phyloP scores from a whole-genome alignment of 768 basidiomycete species.

The Hirschioporus abietinus region DNA sequence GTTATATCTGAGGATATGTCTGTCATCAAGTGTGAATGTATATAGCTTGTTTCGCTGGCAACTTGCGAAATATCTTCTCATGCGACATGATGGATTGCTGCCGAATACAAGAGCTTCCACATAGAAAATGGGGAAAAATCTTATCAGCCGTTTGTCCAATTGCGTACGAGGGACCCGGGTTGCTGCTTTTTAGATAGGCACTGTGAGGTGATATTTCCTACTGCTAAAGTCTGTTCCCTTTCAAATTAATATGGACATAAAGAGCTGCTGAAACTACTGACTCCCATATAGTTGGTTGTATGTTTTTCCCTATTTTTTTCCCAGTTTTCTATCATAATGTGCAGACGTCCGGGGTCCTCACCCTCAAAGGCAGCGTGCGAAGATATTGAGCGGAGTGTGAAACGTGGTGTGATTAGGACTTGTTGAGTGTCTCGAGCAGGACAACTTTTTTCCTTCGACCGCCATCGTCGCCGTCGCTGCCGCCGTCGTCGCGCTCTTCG shows the following conservation, averaged over 20 bases:
- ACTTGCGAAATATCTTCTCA: background rate
- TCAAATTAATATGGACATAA: background rate
- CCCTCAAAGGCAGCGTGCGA: background rate
- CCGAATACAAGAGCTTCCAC: background rate
- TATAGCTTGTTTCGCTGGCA: background rate
- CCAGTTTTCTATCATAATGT: background rate
- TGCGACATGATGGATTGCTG: background rate
- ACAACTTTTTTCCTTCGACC: background rate
- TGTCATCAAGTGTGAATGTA: background rate
- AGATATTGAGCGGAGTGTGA: background rate
- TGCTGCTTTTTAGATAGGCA: background rate
- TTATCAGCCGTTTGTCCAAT: background rate
- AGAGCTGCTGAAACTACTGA: background rate
- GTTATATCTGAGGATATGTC: background rate
- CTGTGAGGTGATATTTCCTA: background rate
- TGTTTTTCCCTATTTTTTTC: background rate
- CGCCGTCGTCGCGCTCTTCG: background rate
- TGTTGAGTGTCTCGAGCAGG: background rate
- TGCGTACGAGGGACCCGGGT: background rate
- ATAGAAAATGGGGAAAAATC: background rate
- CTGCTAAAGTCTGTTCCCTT: background rate
- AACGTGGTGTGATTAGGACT: constrained; percentile 1
- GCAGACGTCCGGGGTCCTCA: background rate
- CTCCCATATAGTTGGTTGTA: background rate
- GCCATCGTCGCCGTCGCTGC: background rate